Percentiles rank a stretch among this genome's conserved stretches.
Conservation (phyloP, 2,329 filamentous ascomycete genomes). For the Polychaeton citri region DNA sequence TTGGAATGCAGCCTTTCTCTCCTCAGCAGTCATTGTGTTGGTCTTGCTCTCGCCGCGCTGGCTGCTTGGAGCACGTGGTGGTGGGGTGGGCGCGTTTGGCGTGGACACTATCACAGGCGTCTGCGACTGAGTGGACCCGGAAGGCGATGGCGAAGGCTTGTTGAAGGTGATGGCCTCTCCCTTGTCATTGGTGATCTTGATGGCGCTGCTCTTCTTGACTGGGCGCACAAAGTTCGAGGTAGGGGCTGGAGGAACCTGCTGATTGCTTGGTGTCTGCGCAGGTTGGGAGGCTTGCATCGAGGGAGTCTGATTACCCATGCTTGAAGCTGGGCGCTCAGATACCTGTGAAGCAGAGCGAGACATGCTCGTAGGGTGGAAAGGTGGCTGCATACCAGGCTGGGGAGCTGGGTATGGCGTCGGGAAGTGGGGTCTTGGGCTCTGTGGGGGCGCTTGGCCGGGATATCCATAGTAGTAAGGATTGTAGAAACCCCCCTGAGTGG, state of each 20-base stretch:
- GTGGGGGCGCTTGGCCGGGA: constrained; percentile 33
- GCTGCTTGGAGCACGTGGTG: constrained; percentile 58
- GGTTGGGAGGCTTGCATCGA: constrained; percentile 15
- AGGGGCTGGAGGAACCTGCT: constrained; percentile 45
- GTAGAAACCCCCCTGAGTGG: constrained; percentile 27
- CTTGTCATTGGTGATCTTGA: constrained; percentile 71
- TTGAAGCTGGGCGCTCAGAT: constrained; percentile 49
- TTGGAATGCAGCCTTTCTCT: constrained; percentile 51
- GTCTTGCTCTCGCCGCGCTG: constrained; percentile 58
- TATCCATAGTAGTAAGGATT: constrained; percentile 30
- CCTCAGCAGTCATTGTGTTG: constrained; percentile 57
- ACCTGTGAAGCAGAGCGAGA: constrained; percentile 73
- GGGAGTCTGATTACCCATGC: constrained; percentile 40
- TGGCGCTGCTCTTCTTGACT: constrained; percentile 55
- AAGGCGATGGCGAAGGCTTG: constrained; percentile 23
- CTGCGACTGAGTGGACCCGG: constrained; percentile 44
- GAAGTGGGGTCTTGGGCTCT: constrained; percentile 31
- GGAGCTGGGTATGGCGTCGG: constrained; percentile 36
- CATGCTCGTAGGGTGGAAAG: constrained; percentile 55
- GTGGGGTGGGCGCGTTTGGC: constrained; percentile 56
- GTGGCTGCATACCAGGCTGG: constrained; percentile 36
- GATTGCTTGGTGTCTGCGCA: constrained; percentile 40
- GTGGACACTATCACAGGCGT: constrained; percentile 58
- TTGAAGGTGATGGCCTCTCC: constrained; percentile 62
- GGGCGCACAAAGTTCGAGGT: constrained; percentile 52